These are phyloP conservation scores for Allomyces arbusculus DNA, from an alignment of 192 early-diverging fungal species.

Conservation along the genomic window DNA sequence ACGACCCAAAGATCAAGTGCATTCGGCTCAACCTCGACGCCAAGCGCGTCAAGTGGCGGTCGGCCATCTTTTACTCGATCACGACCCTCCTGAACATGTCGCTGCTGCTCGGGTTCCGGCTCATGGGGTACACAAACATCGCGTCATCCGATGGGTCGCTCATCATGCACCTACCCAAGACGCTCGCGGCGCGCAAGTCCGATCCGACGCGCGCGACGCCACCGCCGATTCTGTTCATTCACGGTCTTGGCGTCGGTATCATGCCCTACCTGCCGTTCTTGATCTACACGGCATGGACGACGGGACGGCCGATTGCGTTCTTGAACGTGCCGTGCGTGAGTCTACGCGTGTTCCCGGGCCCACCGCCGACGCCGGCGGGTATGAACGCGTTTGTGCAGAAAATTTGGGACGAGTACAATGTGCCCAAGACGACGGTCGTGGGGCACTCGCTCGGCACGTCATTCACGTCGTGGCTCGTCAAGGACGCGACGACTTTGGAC, in stretches of 20 bases:
- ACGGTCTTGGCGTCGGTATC: neutral
- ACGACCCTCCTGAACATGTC: neutral
- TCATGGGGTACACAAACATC: neutral
- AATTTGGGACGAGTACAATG: neutral
- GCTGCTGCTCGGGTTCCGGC: neutral
- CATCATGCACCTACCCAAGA: neutral
- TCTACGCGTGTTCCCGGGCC: neutral
- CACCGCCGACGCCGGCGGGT: neutral
- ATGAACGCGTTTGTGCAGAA: neutral
- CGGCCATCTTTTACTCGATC: neutral
- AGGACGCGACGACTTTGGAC: neutral
- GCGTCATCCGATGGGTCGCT: neutral
- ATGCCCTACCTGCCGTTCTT: neutral
- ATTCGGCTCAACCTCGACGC: neutral
- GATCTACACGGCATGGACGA: neutral
- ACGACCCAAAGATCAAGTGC: neutral
- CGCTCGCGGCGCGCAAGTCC: neutral
- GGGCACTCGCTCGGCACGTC: neutral
- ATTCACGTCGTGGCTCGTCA: neutral
- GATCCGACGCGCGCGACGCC: neutral
- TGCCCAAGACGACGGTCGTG: neutral
- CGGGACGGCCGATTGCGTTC: neutral
- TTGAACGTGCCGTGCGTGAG: neutral
- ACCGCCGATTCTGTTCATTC: neutral
- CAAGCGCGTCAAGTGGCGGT: neutral